These are phyloP conservation scores for Sphagnum tenellum DNA, from an alignment of 225 moss, liverwort and hornwort genomes.

Conservation along the genomic window DNA sequence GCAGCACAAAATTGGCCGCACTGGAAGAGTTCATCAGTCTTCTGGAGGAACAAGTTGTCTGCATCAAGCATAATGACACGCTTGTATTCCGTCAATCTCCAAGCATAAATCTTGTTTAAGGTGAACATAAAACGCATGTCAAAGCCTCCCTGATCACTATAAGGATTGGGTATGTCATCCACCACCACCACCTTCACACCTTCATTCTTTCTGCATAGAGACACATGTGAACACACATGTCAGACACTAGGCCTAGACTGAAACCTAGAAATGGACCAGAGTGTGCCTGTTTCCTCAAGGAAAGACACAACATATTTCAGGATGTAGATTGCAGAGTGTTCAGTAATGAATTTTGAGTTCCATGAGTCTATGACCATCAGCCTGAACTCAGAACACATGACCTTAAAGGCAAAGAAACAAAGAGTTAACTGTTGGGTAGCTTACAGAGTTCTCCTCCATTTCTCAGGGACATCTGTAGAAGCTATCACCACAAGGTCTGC, in stretches of 20 bases:
- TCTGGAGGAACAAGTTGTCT: conserved; percentile 66
- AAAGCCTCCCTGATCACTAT: conserved; percentile 17
- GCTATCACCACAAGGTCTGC: conserved; percentile 68
- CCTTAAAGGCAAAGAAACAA: too few relatives aligned
- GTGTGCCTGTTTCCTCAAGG: neutral
- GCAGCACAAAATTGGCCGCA: conserved; percentile 76
- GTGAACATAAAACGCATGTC: conserved; percentile 41
- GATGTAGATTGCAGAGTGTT: too few relatives aligned
- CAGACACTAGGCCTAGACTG: neutral
- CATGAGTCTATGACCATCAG: neutral
- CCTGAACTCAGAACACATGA: too few relatives aligned
- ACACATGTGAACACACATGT: neutral
- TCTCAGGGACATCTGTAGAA: conserved; percentile 34
- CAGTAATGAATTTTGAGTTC: neutral
- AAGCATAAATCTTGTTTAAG: conserved; percentile 66
- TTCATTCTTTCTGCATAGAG: conserved; percentile 30
- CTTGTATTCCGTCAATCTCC: conserved; percentile 59
- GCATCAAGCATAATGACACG: conserved; percentile 70
- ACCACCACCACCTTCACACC: conserved; percentile 40
- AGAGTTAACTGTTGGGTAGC: neutral
- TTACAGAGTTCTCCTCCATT: conserved; percentile 56
- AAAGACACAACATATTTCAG: too few relatives aligned
- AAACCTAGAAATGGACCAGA: neutral
- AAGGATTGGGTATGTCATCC: conserved; percentile 53
- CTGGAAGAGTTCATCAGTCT: conserved; percentile 59